Evolutionary conservation across 768 basidiomycete species (phyloP).

Genomic region (Collybia sordida): DNA sequence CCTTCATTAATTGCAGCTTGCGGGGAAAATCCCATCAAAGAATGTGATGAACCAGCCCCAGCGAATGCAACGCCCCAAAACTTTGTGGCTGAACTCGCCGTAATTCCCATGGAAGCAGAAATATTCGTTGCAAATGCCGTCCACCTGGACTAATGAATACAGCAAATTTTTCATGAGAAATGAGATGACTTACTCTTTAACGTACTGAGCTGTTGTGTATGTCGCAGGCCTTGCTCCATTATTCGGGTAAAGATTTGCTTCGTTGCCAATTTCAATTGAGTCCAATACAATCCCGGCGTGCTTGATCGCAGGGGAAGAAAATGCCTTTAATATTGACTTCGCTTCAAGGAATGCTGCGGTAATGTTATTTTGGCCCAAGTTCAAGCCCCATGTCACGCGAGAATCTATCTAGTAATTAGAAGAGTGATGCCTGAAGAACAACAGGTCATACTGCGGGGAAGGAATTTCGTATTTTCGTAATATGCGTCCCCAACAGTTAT

Average conservation of each 20-base stretch:
- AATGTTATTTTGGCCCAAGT: too few species aligned
- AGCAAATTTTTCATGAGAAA: background rate
- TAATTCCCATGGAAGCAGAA: slow-evolving; percentile 36
- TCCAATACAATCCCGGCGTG: background rate
- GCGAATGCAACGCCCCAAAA: slow-evolving; percentile 49
- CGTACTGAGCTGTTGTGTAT: background rate
- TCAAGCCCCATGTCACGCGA: too few species aligned
- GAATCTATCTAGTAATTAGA: background rate
- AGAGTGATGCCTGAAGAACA: background rate
- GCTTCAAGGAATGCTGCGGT: too few species aligned
- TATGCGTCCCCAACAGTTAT: slow-evolving; percentile 55
- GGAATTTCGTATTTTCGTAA: slow-evolving; percentile 49
- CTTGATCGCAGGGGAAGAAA: slow-evolving; percentile 1
- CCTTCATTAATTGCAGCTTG: slow-evolving; percentile 55
- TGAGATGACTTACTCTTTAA: too few species aligned
- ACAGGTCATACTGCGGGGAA: slow-evolving; percentile 40
- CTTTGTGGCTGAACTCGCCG: slow-evolving; percentile 35
- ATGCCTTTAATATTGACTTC: background rate
- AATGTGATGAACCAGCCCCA: slow-evolving; percentile 44
- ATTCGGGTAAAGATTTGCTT: slow-evolving; percentile 2
- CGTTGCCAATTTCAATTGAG: slow-evolving; percentile 5
- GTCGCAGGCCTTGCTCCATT: background rate
- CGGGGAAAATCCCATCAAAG: slow-evolving; percentile 53
- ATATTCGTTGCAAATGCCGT: slow-evolving; percentile 49
- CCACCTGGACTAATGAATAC: slow-evolving; percentile 38